A percentile compares a stretch with the other conserved stretches of the same genome.
Evolutionary conservation across 73 alveolate species (phyloP).

Genomic region (Paraurostyla sp.): DNA sequence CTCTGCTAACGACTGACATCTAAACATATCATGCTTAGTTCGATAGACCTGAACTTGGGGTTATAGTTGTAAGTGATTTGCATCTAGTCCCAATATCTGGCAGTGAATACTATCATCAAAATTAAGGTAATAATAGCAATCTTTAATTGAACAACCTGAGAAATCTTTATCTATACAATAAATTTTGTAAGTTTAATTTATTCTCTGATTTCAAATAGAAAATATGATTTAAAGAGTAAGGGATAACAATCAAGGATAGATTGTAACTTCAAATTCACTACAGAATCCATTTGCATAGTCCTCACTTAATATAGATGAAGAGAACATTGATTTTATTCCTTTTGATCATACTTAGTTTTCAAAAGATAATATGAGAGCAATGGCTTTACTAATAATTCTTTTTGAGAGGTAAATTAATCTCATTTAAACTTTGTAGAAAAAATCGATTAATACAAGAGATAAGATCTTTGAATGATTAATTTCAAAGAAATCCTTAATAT

Average conservation of each 20-base stretch:
- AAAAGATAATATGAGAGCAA: constrained; percentile 45
- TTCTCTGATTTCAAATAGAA: neutral
- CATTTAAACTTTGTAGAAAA: constrained; percentile 29
- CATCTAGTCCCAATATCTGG: constrained; percentile 72
- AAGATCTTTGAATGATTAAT: constrained; percentile 47
- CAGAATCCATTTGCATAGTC: neutral
- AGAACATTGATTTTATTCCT: constrained; percentile 58
- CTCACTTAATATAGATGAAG: neutral
- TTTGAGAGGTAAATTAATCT: constrained; percentile 59
- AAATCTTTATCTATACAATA: constrained; percentile 54
- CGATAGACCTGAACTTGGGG: constrained; percentile 81
- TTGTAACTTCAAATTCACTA: neutral
- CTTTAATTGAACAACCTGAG: constrained; percentile 61
- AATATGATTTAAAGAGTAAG: constrained; percentile 9
- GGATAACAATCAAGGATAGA: constrained; percentile 42
- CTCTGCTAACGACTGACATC: constrained; percentile 72
- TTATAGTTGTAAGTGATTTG: constrained; percentile 46
- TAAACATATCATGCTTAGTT: constrained; percentile 70
- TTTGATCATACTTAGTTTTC: constrained; percentile 68
- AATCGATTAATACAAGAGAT: constrained; percentile 63
- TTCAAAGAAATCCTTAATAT: constrained; percentile 27
- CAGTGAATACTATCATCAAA: constrained; percentile 15
- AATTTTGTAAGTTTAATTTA: constrained; percentile 30
- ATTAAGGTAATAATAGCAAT: neutral
- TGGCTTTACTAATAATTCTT: constrained; percentile 67